Evolutionary conservation across 1,139 yeast genomes (phyloP).

Genomic region (Pichia sp.): DNA sequence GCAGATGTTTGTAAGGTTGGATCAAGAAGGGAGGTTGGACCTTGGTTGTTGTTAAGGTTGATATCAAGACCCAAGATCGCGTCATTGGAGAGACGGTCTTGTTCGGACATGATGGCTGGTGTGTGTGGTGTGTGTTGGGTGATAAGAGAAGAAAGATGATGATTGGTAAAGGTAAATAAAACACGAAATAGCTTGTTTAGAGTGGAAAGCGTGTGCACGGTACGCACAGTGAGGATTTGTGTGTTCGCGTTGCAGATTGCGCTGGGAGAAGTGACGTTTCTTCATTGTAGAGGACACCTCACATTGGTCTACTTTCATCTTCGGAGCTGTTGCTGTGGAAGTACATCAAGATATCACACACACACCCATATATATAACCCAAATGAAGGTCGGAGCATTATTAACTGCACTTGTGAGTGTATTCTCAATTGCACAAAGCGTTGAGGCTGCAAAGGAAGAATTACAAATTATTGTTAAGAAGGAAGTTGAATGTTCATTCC

Average conservation of each 20-base stretch:
- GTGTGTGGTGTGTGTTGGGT: conserved; percentile 4
- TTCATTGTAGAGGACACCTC: too few species aligned
- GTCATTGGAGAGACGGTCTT: conserved; percentile 25
- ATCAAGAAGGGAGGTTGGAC: background rate
- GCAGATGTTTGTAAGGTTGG: background rate
- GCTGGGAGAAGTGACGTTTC: too few species aligned
- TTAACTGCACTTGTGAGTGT: conserved; percentile 4
- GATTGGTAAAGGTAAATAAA: too few species aligned
- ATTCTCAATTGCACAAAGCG: background rate
- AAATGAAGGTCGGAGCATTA: conserved; percentile 7
- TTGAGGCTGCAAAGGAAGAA: conserved; percentile 1
- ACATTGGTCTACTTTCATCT: too few species aligned
- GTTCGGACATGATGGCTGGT: background rate
- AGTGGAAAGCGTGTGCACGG: too few species aligned
- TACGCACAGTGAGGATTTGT: too few species aligned
- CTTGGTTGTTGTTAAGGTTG: background rate
- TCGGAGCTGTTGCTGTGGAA: too few species aligned
- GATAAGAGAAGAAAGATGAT: too few species aligned
- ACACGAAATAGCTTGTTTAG: too few species aligned
- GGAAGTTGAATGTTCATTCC: conserved; percentile 48
- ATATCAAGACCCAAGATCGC: conserved; percentile 29
- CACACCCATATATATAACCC: too few species aligned
- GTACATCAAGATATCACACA: too few species aligned
- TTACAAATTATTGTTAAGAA: conserved; percentile 13
- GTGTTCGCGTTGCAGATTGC: too few species aligned